Conservation (phyloP, 2,329 filamentous ascomycete genomes). For the Gyromitra esculenta region DNA sequence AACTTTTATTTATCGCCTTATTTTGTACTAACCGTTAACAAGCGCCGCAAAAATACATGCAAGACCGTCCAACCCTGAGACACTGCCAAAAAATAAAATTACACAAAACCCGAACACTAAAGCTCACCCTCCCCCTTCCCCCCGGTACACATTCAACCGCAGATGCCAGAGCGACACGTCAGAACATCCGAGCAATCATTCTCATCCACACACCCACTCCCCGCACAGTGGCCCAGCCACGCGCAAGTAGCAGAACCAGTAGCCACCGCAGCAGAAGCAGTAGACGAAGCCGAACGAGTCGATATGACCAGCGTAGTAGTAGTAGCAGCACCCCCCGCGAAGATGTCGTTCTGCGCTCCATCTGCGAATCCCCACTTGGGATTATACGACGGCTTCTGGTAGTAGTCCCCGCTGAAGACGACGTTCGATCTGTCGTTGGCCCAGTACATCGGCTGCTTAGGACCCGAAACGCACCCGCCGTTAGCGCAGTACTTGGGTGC, state of each 20-base stretch:
- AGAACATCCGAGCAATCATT: slow-evolving; percentile 52
- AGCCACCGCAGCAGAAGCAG: background rate
- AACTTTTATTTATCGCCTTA: too few relatives aligned
- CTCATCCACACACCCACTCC: slow-evolving; percentile 24
- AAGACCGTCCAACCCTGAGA: too few relatives aligned
- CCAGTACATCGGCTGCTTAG: slow-evolving; percentile 62
- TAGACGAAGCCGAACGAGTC: background rate
- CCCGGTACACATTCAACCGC: background rate
- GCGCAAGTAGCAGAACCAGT: slow-evolving; percentile 45
- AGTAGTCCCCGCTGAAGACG: slow-evolving; percentile 28
- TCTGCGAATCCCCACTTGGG: slow-evolving; percentile 51
- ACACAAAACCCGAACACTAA: too few relatives aligned
- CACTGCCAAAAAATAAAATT: too few relatives aligned
- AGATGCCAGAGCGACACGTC: slow-evolving; percentile 39
- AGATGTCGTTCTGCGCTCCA: slow-evolving; percentile 54
- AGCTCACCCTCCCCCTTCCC: too few relatives aligned
- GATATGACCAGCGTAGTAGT: slow-evolving; percentile 8
- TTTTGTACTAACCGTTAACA: too few relatives aligned
- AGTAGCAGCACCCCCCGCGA: background rate
- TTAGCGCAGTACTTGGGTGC: slow-evolving; percentile 63
- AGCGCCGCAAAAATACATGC: too few relatives aligned
- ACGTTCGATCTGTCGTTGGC: slow-evolving; percentile 47
- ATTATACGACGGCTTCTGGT: slow-evolving; percentile 50
- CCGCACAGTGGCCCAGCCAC: slow-evolving; percentile 50
- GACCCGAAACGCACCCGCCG: slow-evolving; percentile 63